Percentiles rank a stretch among this genome's conserved stretches.
These are phyloP conservation scores for Claviceps fusiformis DNA, from an alignment of 2,329 filamentous ascomycete species.

Conservation along the genomic window DNA sequence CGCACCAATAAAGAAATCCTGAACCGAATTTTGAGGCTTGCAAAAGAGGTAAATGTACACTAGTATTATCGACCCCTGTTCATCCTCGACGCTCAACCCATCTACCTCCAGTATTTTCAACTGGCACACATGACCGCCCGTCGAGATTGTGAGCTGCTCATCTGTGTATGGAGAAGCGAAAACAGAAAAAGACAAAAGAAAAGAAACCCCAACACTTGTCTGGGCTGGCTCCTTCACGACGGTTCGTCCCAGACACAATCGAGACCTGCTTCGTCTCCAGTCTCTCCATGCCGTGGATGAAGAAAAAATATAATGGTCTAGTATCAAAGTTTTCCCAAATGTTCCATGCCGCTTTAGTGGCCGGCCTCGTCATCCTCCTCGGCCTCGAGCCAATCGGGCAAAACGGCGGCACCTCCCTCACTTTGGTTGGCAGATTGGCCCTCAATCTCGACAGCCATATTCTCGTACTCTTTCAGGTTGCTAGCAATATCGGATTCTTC, in stretches of 20 bases:
- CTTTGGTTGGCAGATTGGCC: conserved; percentile 55
- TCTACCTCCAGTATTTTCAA: neutral
- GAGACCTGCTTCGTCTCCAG: neutral
- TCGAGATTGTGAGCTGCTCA: neutral
- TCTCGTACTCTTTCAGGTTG: conserved; percentile 90
- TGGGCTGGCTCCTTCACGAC: neutral
- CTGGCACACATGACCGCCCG: neutral
- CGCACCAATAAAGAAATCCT: conserved; percentile 13
- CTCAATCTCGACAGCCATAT: conserved; percentile 86
- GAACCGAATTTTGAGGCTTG: conserved; percentile 17
- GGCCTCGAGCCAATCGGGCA: conserved; percentile 71
- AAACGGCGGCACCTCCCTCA: conserved; percentile 41
- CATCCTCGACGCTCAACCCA: neutral
- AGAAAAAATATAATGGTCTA: neutral
- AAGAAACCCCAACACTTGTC: neutral
- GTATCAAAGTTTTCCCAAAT: neutral
- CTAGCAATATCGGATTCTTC: conserved; percentile 88
- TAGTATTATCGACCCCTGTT: conserved; percentile 16
- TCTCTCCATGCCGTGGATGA: neutral
- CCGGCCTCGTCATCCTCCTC: conserved; percentile 43
- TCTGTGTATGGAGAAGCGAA: neutral
- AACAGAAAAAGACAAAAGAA: neutral
- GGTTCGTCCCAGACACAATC: neutral
- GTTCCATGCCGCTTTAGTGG: conserved; percentile 28
- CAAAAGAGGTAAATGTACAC: conserved; percentile 23